Conservation (phyloP, 2,329 filamentous ascomycete species). For the Talaromyces sp. region DNA sequence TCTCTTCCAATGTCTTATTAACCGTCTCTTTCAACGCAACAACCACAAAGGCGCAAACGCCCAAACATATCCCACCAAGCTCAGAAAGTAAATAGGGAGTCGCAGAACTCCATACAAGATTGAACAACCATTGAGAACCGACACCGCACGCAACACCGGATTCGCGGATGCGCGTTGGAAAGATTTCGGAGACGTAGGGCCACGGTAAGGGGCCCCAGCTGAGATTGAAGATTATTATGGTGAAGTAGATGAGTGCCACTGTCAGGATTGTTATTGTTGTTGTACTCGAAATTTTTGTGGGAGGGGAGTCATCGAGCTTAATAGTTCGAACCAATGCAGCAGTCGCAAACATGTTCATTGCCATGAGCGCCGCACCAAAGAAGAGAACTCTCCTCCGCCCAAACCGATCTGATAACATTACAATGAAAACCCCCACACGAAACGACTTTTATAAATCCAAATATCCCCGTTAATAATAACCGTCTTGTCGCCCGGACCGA, state of each 20-base stretch:
- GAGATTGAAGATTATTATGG: slow-evolving; percentile 45
- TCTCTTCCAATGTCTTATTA: slow-evolving; percentile 51
- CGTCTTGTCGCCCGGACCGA: slow-evolving; percentile 41
- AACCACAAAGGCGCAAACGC: slow-evolving; percentile 48
- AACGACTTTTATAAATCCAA: slow-evolving; percentile 50
- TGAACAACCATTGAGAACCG: slow-evolving; percentile 38
- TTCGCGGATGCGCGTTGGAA: slow-evolving; percentile 36
- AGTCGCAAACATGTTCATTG: slow-evolving; percentile 45
- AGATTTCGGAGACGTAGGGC: slow-evolving; percentile 37
- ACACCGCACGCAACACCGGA: slow-evolving; percentile 37
- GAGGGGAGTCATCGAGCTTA: neutral
- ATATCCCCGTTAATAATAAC: slow-evolving; percentile 51
- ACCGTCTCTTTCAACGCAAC: slow-evolving; percentile 53
- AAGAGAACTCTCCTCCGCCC: slow-evolving; percentile 51
- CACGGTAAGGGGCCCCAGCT: slow-evolving; percentile 39
- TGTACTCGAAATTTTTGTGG: too few species aligned
- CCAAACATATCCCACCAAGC: slow-evolving; percentile 42
- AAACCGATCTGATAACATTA: slow-evolving; percentile 50
- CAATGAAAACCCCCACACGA: slow-evolving; percentile 49
- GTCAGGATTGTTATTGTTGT: slow-evolving; percentile 40
- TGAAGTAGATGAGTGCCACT: slow-evolving; percentile 52
- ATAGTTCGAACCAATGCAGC: slow-evolving; percentile 40
- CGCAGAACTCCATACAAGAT: slow-evolving; percentile 39
- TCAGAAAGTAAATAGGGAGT: slow-evolving; percentile 42
- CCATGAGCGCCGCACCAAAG: slow-evolving; percentile 42